Base-by-base conservation (phyloP, 441 rosid species). In the Rhodomyrtus psidioides region DNA sequence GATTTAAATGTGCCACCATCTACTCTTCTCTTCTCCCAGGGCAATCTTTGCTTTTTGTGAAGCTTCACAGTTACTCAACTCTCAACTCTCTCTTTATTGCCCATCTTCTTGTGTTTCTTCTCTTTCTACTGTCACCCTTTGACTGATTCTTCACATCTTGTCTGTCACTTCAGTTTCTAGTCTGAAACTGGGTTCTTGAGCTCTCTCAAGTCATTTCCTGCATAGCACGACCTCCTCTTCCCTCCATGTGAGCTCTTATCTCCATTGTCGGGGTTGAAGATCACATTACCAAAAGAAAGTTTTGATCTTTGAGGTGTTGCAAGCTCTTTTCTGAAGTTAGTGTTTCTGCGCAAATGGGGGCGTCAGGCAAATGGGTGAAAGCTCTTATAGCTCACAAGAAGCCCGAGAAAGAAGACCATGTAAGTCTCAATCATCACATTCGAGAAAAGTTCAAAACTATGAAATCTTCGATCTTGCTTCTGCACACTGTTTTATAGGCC, bases 311-410 rank as follows among this genome's bases (percentile, higher is more conserved):
- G n/a, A 60, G 59, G 49, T 39, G 79, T 70, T 39, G 79, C 5
- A 12, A 34, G 49, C 79, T 34, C 49, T 53, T n/a, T 57, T 59
- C 28, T 55, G 56, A 70, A 82, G 84, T 56, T 54, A 76, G 70
- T 12, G 16, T 27, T 83, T 44, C 74, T 90, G 70, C 28, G 39
- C 82, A 82, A 87, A 97, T 97, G 99, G 99, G 98, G 84, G 94
- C 93, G 84, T 94, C 98, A 53, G 96, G 98, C 86, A 96, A 91
- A 60, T 97, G 99, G 98, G 84, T 96, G 26, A 96, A 90, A 65
- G 93, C 96, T 44, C 92, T 96, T 6, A 86, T 95, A 83, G 84
- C 92, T 57, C 88, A 87, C 65, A 97, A 90, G 82, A 94, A 95
- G 86, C 83, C 90, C 6, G 90, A 90, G 84, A 94, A 94, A 4